Evolutionary conservation across 257 asterid genomes (phyloP).

Genomic region (Jacaranda mimosifolia): DNA sequence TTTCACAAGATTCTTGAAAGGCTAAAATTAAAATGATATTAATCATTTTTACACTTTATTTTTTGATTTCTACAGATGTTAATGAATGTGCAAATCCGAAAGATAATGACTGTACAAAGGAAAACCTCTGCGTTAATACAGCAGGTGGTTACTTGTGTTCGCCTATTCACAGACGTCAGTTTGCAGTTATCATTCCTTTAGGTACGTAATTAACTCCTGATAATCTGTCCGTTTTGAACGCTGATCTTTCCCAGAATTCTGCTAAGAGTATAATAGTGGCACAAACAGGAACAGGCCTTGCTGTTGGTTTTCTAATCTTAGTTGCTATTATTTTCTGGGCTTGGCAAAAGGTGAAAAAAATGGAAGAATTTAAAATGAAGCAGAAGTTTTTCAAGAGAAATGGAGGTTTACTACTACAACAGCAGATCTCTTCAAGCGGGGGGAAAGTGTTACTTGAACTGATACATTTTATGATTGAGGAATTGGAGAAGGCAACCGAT

Average conservation of each 20-base stretch:
- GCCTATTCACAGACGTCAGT: slow-evolving; percentile 4
- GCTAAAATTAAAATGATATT: neutral
- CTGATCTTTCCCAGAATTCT: too few relatives aligned
- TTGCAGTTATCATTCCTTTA: slow-evolving; percentile 30
- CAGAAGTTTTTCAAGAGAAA: too few relatives aligned
- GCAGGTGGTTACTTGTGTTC: slow-evolving; percentile 45
- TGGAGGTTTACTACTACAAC: too few relatives aligned
- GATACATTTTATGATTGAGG: too few relatives aligned
- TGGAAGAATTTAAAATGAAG: slow-evolving; percentile 17
- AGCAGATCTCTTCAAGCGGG: too few relatives aligned
- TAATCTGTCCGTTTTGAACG: neutral
- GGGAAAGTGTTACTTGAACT: too few relatives aligned
- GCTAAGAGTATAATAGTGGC: neutral
- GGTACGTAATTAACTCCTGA: slow-evolving; percentile 34
- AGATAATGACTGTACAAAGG: slow-evolving; percentile 31
- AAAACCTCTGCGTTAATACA: slow-evolving; percentile 33
- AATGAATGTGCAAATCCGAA: slow-evolving; percentile 38
- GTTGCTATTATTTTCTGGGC: slow-evolving; percentile 23
- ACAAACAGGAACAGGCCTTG: slow-evolving; percentile 31
- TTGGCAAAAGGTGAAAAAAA: slow-evolving; percentile 15
- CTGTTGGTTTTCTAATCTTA: slow-evolving; percentile 25
- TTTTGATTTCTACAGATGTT: slow-evolving; percentile 26
- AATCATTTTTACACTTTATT: neutral
- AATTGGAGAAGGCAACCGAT: too few relatives aligned
- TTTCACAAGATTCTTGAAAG: neutral